Conservation (phyloP, 129 eudicot species). For the Pittosporum tobira region DNA sequence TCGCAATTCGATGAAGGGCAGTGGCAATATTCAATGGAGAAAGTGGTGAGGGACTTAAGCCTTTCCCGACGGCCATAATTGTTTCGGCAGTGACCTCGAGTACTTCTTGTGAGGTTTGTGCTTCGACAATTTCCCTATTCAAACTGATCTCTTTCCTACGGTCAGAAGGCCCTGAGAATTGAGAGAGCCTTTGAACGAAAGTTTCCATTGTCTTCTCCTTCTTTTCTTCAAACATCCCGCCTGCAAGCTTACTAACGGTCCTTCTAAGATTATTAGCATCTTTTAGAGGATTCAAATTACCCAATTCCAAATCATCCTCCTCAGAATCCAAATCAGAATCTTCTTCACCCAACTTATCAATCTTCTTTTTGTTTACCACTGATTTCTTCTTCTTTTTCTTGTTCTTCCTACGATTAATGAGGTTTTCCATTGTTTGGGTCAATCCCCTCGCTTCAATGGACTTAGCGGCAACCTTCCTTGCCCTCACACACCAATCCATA, state of each 20-base stretch:
- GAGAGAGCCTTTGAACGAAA: slow-evolving; percentile 69
- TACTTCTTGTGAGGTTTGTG: slow-evolving; percentile 80
- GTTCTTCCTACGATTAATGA: slow-evolving; percentile 39
- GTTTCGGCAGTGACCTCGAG: slow-evolving; percentile 53
- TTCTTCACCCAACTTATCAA: slow-evolving; percentile 11
- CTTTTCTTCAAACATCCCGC: slow-evolving; percentile 69
- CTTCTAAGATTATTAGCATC: slow-evolving; percentile 23
- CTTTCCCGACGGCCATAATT: slow-evolving; percentile 76
- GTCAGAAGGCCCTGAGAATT: slow-evolving; percentile 64
- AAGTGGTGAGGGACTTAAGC: slow-evolving; percentile 89
- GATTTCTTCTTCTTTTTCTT: slow-evolving; percentile 38
- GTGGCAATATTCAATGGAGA: slow-evolving; percentile 88
- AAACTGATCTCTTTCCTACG: slow-evolving; percentile 61
- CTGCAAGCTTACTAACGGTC: slow-evolving; percentile 54
- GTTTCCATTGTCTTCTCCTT: slow-evolving; percentile 47
- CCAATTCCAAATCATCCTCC: slow-evolving; percentile 30
- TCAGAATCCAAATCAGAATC: slow-evolving; percentile 29
- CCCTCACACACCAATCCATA: slow-evolving; percentile 91
- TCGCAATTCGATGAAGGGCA: slow-evolving; percentile 83
- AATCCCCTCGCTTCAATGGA: slow-evolving; percentile 82
- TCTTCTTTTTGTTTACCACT: slow-evolving; percentile 17
- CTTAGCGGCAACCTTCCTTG: slow-evolving; percentile 72
- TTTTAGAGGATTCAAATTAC: slow-evolving; percentile 22
- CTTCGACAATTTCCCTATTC: slow-evolving; percentile 64
- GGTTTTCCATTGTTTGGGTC: slow-evolving; percentile 38